Evolutionary conservation across 1,284 basidiomycete genomes (phyloP).

Genomic region (Phellinidium pouzarii): DNA sequence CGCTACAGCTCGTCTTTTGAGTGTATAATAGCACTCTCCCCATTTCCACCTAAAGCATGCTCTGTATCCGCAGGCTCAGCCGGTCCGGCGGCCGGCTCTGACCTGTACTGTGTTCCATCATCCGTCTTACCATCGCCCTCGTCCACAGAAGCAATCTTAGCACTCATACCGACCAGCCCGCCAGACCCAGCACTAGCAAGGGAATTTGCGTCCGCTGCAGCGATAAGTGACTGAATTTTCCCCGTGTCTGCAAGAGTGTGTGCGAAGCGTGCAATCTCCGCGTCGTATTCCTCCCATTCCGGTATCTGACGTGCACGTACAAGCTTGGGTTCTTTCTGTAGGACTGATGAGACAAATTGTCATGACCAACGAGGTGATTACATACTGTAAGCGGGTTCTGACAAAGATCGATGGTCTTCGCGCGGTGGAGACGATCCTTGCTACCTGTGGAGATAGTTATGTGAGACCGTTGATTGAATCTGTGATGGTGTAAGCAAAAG

Average conservation of each 20-base stretch:
- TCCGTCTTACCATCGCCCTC: not conserved
- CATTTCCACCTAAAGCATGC: not conserved
- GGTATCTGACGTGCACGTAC: slow-evolving; percentile 90
- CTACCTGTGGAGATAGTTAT: slow-evolving; percentile 40
- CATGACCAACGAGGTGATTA: slow-evolving; percentile 18
- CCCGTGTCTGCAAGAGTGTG: slow-evolving; percentile 60
- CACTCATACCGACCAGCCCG: slow-evolving; percentile 13
- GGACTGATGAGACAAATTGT: not conserved
- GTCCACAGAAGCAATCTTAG: not conserved
- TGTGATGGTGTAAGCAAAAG: slow-evolving; percentile 19
- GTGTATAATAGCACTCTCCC: not conserved
- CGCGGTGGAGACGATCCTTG: slow-evolving; percentile 72
- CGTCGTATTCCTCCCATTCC: slow-evolving; percentile 93
- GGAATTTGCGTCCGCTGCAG: slow-evolving; percentile 66
- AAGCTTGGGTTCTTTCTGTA: slow-evolving; percentile 94
- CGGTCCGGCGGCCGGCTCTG: not conserved
- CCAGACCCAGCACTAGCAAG: slow-evolving; percentile 45
- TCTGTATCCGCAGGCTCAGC: not conserved
- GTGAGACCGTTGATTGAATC: not conserved
- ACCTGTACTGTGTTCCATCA: not conserved
- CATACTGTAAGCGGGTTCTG: slow-evolving; percentile 86
- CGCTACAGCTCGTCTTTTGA: slow-evolving; percentile 15
- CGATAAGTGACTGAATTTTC: slow-evolving; percentile 54
- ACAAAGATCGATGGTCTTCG: slow-evolving; percentile 89
- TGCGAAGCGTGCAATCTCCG: slow-evolving; percentile 70